Evolutionary conservation across 768 basidiomycete genomes (phyloP).

Genomic region (Suillus alpinus): DNA sequence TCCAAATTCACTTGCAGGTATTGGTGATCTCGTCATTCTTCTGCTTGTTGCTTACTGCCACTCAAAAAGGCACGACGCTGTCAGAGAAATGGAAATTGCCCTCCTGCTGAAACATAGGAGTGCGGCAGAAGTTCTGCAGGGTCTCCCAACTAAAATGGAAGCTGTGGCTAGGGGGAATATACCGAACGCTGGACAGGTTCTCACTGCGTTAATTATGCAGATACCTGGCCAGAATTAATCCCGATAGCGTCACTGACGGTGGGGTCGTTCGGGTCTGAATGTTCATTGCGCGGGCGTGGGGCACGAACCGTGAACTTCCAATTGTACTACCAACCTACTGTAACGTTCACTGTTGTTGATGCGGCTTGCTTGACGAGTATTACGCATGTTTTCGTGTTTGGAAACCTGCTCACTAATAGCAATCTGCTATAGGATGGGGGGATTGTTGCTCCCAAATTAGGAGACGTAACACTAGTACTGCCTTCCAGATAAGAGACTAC

Average conservation of each 20-base stretch:
- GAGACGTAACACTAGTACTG: background rate
- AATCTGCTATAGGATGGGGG: too few relatives aligned
- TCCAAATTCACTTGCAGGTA: conserved; percentile 12
- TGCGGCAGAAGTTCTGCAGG: background rate
- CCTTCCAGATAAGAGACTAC: background rate
- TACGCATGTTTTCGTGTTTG: background rate
- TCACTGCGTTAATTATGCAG: conserved; percentile 2
- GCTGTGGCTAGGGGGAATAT: conserved; percentile 3
- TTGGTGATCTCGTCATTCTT: background rate
- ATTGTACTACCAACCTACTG: background rate
- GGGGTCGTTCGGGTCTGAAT: background rate
- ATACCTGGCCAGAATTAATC: background rate
- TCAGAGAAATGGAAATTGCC: conserved; percentile 6
- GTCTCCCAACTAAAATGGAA: conserved; percentile 6
- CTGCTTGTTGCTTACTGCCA: background rate
- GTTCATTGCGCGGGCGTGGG: background rate
- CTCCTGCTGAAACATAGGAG: conserved; percentile 3
- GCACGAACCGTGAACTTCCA: background rate
- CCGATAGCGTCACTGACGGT: background rate
- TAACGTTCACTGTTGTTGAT: background rate
- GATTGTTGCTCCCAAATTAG: background rate
- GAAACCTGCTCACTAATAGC: too few relatives aligned
- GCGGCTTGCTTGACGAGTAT: background rate
- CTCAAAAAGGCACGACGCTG: conserved; percentile 1
- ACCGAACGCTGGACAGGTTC: conserved; percentile 5